A percentile compares a stretch with the other conserved stretches of the same genome.
Evolutionary conservation across 2,329 filamentous ascomycete species (phyloP).

Genomic region (Dactylella cylindrospora): DNA sequence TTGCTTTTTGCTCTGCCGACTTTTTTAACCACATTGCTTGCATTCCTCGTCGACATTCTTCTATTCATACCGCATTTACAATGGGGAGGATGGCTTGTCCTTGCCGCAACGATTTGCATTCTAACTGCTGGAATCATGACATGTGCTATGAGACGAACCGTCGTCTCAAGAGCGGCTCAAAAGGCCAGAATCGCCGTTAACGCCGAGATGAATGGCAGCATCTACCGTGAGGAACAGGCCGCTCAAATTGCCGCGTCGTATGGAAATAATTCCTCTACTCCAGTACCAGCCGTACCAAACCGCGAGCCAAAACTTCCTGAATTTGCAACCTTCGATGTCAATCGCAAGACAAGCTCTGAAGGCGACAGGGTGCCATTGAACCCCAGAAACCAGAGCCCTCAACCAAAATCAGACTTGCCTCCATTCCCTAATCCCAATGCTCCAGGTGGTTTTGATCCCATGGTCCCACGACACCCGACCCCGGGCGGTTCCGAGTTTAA

Average conservation of each 20-base stretch:
- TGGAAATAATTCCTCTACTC: conserved; percentile 7
- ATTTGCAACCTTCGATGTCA: conserved; percentile 49
- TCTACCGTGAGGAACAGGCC: conserved; percentile 33
- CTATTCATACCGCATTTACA: conserved; percentile 90
- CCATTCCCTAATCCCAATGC: conserved; percentile 26
- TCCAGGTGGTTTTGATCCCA: conserved; percentile 40
- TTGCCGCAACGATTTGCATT: conserved; percentile 84
- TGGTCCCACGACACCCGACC: conserved; percentile 33
- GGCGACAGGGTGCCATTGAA: conserved; percentile 48
- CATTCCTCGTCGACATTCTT: conserved; percentile 90
- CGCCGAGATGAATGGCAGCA: conserved; percentile 94
- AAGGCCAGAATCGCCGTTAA: conserved; percentile 90
- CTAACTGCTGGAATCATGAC: conserved; percentile 79
- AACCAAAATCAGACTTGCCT: conserved; percentile 30
- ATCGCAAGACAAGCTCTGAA: conserved; percentile 37
- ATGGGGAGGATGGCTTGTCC: conserved; percentile 92
- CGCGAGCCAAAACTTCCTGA: conserved; percentile 47
- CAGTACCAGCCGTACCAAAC: conserved; percentile 1
- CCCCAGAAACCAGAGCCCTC: conserved; percentile 37
- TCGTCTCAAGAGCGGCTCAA: conserved; percentile 88
- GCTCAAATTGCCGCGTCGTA: conserved; percentile 19
- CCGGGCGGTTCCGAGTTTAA: conserved; percentile 29
- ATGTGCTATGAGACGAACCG: conserved; percentile 89
- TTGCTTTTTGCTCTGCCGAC: conserved; percentile 85
- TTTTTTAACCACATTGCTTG: conserved; percentile 76